Evolutionary conservation across 352 stramenopile genomes (phyloP), one percentile per base, ranked within the genome.

Genomic region (Chrysophaeum taylorii): DNA sequence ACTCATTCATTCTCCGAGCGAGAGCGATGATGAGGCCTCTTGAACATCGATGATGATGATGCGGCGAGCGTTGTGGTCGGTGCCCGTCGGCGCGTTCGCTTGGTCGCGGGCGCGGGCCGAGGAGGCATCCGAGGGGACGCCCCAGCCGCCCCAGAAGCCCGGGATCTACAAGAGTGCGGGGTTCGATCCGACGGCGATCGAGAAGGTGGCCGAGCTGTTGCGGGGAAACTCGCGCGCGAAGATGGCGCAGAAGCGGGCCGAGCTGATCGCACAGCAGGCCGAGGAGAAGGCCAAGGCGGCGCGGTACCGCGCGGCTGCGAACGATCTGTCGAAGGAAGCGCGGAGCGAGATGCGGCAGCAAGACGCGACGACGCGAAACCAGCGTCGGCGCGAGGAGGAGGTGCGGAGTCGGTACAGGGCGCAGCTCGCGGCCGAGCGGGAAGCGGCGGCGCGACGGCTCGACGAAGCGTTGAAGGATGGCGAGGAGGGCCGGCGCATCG

Each of bases 351-450:
- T n/a, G n/a, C n/a, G n/a, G n/a, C n/a, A n/a, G n/a, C n/a, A n/a
- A n/a, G n/a, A n/a, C n/a, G n/a, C n/a, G n/a, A n/a, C n/a, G n/a
- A n/a, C n/a, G n/a, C n/a, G 57, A 31, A 5, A 66, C 2, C 33
- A 31, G 57, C 57, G 27, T 9, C 57, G 57, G 2, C 31, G 14
- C 9, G 57, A 66, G 57, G 36, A 27, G 5, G 57, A 92, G 75
- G 82, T 92, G 84, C 86, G 87, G 70, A 91, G 90, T 75, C 85
- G 91, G 73, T 92, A 90, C 68, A 85, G 84, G 9, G 86, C 92
- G 67, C 84, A 92, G 73, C 73, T 91, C 36, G 86, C 86, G 14
- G 16, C 41, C 7, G 36, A 66, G 5, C 45, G 45, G 48, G 5
- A 60, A 9, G 48, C 18, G 48, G 5, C 21, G 18, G 18, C 18